Conservation (phyloP, 192 early-diverging fungal species). For the Podochytrium sp. region DNA sequence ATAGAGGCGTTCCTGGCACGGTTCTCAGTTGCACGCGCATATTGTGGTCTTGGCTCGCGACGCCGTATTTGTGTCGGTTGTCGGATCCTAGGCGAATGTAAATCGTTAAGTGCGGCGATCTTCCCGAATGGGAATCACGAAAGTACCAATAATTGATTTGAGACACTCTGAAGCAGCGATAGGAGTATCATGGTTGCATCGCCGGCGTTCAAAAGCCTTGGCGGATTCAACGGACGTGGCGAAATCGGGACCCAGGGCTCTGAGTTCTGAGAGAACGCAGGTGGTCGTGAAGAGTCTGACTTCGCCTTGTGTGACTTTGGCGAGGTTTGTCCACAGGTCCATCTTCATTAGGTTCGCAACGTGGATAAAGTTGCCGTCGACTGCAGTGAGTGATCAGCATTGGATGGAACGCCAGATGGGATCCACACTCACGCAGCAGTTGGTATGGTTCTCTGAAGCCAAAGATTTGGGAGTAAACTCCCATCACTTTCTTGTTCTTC, state of each 20-base stretch:
- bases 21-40: conserved; percentile 65
- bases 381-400: conserved; percentile 43
- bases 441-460: conserved; percentile 94
- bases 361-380: conserved; percentile 83
- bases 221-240: conserved; percentile 60
- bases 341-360: conserved; percentile 66
- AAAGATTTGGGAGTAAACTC: conserved; percentile 77
- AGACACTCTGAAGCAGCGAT: conserved; percentile 73
- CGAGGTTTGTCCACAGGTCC: conserved; percentile 65
- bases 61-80: conserved; percentile 85
- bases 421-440: conserved; percentile 62
- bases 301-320: conserved; percentile 65
- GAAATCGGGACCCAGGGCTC: conserved; percentile 66
- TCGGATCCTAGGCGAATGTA: conserved; percentile 37
- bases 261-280: conserved; percentile 77
- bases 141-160: conserved; percentile 64
- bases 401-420: neutral
- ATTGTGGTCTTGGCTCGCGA: conserved; percentile 78
- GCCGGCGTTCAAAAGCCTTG: conserved; percentile 76
- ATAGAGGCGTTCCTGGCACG: conserved; percentile 84
- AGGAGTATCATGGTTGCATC: conserved; percentile 75
- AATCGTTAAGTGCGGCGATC: neutral
- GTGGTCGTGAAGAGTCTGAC: conserved; percentile 71
- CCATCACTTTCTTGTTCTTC: conserved; percentile 79
- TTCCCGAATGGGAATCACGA: neutral